Base-by-base conservation (phyloP, 768 basidiomycete genomes). In the Termitomyces sp. region DNA sequence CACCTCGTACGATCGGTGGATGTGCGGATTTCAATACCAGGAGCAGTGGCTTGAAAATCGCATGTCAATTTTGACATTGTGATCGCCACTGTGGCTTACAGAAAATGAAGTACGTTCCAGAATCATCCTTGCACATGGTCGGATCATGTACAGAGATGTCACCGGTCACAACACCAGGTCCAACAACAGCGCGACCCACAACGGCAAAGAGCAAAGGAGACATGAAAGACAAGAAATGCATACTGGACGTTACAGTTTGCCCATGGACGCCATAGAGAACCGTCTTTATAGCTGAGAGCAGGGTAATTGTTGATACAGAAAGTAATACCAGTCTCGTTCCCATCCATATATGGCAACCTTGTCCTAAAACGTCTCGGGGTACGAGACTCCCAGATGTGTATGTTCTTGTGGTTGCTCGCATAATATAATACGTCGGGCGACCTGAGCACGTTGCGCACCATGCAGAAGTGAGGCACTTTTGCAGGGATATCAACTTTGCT, bases 21-120 rank as follows among this genome's bases (percentile, higher is more conserved):
- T 1, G 82, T 83, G 31, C 77, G 73, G 57, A 84, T 84, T 56
- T 79, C 77, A 50, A 84, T 72, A 5, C 82, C 82, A 40, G 71
- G 69, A 9, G 74, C 80, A 32, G 78, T 80, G 4, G 78, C 79
- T 80, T 11, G 63, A 9, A 48, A 17, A 38, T 7, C 25, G 12
- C 25, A 29, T 29, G 47, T 48, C 11, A 29, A 29, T 48, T 29
- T 2, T 15, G 15, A 48, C 6, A 14, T 20, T 5, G 29, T 11
- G 5, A 20, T 37, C 15, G 50, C 43, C 8, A 20, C 10, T 45
- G 40, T 42, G 45, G 11, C 77, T 54, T 53, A 81, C 80, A 80
- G 67, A 83, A 83, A 6, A 83, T 68, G 60, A 76, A 84, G 57
- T 79, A 83, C 59, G 71, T 78, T 32, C 81, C 81, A 40, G 65